phyloP scores from a whole-genome alignment of 2,329 filamentous ascomycete genomes.

The Scorias spongiosa region DNA sequence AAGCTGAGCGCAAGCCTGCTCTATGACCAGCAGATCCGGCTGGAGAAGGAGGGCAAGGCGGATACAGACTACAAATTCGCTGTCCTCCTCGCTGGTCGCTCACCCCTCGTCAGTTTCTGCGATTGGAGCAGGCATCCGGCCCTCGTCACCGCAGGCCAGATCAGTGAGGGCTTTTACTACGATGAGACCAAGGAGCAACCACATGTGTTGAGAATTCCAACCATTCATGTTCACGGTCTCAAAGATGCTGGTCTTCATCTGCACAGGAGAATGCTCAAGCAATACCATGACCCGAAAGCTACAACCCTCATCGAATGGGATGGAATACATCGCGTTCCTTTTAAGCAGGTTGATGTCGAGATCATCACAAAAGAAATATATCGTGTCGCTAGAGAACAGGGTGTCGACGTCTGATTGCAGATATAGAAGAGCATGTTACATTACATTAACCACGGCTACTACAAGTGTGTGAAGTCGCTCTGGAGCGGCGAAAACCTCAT shows the following conservation, averaged over 20 bases:
- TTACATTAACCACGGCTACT: no score
- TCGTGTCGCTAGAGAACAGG: constrained; percentile 35
- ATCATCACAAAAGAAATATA: constrained; percentile 39
- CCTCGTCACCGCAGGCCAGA: constrained; percentile 25
- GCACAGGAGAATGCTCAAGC: constrained; percentile 40
- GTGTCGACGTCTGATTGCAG: constrained; percentile 19
- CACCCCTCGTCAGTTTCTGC: constrained; percentile 41
- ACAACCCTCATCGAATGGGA: constrained; percentile 55
- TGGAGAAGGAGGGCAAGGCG: constrained; percentile 22
- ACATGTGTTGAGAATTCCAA: constrained; percentile 41
- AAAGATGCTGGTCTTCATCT: constrained; percentile 43
- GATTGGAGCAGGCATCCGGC: constrained; percentile 22
- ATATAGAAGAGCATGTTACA: no score
- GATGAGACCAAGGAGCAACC: constrained; percentile 24
- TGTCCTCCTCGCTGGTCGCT: constrained; percentile 46
- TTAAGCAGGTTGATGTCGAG: constrained; percentile 51
- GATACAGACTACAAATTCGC: constrained; percentile 41
- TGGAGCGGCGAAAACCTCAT: no score
- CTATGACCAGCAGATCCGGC: constrained; percentile 43
- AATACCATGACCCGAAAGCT: constrained; percentile 44
- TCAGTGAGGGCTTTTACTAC: constrained; percentile 30
- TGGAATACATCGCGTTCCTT: constrained; percentile 53
- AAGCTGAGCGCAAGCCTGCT: constrained; percentile 32
- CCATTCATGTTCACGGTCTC: constrained; percentile 53
- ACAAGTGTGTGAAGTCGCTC: no score